phyloP scores from a whole-genome alignment of 352 stramenopile genomes.

The Globisporangium paddicum region DNA sequence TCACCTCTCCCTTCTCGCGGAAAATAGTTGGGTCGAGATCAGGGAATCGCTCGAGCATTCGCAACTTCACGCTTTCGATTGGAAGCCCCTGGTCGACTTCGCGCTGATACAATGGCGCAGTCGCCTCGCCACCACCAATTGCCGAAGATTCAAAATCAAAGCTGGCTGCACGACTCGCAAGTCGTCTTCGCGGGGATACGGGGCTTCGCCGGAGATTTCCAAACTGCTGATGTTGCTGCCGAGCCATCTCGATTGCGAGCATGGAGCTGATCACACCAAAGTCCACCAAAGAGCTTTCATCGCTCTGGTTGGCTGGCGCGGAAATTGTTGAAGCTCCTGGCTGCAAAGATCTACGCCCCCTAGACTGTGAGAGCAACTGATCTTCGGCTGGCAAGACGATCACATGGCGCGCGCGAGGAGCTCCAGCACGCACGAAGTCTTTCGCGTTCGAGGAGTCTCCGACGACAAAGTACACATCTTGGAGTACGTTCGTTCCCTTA shows the following conservation, averaged over 20 bases:
- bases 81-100: slow-evolving; percentile 50
- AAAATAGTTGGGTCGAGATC: slow-evolving; percentile 44
- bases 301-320: slow-evolving; percentile 14
- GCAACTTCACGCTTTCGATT: slow-evolving; percentile 49
- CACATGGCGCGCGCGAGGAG: slow-evolving; percentile 21
- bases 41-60: slow-evolving; percentile 47
- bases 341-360: background rate
- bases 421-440: slow-evolving; percentile 25
- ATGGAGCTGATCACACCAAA: slow-evolving; percentile 37
- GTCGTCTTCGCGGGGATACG: slow-evolving; percentile 15
- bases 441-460: slow-evolving; percentile 22
- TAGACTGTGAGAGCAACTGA: background rate
- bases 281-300: slow-evolving; percentile 26
- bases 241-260: slow-evolving; percentile 28
- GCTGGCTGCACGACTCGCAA: slow-evolving; percentile 16
- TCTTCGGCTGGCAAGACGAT: slow-evolving; percentile 22
- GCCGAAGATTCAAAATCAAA: slow-evolving; percentile 1
- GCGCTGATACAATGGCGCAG: slow-evolving; percentile 24
- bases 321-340: slow-evolving; percentile 1
- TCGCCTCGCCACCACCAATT: background rate
- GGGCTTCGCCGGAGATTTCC: slow-evolving; percentile 1
- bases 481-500: slow-evolving; percentile 18
- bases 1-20: slow-evolving; percentile 24
- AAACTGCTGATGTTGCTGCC: slow-evolving; percentile 7
- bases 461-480: slow-evolving; percentile 26